Conservation (phyloP, 1,284 basidiomycete genomes). For the Tremellales sp. region DNA sequence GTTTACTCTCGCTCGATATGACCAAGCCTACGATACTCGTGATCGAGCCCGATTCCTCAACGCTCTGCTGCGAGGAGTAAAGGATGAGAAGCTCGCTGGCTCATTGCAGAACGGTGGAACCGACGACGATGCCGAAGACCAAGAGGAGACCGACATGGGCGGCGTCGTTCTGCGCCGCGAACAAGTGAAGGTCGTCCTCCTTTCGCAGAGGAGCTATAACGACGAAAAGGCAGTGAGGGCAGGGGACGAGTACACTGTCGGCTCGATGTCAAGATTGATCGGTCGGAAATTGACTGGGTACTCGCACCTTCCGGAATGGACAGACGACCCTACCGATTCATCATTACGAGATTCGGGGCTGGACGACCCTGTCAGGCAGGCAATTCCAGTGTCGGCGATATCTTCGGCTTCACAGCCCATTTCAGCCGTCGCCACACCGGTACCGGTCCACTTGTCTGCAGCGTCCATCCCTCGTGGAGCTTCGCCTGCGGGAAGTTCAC, state of each 20-base stretch:
- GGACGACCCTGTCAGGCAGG: background rate
- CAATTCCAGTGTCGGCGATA: conserved; percentile 7
- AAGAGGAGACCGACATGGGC: conserved; percentile 53
- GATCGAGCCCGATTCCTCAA: conserved; percentile 77
- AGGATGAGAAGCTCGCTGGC: conserved; percentile 17
- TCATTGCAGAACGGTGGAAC: conserved; percentile 39
- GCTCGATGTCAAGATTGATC: conserved; percentile 38
- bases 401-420: conserved; percentile 8
- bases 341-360: conserved; percentile 47
- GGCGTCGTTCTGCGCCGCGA: conserved; percentile 75
- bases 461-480: conserved; percentile 5
- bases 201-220: conserved; percentile 60
- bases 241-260: conserved; percentile 30
- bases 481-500: conserved; percentile 10
- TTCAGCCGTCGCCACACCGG: conserved; percentile 2
- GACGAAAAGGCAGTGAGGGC: background rate
- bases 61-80: conserved; percentile 61
- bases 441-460: conserved; percentile 10
- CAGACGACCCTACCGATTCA: conserved; percentile 50
- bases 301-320: conserved; percentile 46
- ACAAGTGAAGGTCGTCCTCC: conserved; percentile 72
- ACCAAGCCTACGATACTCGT: conserved; percentile 77
- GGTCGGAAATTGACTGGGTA: conserved; percentile 36
- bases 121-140: conserved; percentile 10
- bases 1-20: conserved; percentile 80